Conservation (phyloP, 305 asterid genomes). For the Nicotiana rustica region DNA sequence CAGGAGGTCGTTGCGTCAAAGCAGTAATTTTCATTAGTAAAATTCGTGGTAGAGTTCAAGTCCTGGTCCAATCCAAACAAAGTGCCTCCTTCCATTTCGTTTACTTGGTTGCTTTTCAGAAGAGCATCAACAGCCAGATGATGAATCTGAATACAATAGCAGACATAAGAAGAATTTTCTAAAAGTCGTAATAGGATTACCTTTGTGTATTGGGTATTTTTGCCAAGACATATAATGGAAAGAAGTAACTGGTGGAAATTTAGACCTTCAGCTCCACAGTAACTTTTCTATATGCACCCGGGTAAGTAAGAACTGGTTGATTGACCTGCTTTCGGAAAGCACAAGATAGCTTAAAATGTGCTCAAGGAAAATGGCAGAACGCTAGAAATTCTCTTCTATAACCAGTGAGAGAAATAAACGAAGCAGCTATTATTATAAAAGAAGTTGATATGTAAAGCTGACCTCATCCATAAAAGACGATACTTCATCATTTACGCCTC, state of each 20-base stretch:
- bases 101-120: conserved; percentile 94
- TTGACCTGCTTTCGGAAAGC: conserved; percentile 70
- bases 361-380: conserved; percentile 13
- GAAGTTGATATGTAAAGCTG: conserved; percentile 40
- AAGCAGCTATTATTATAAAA: conserved; percentile 34
- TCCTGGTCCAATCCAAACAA: conserved; percentile 91
- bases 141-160: conserved; percentile 65
- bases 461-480: conserved; percentile 93
- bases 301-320: conserved; percentile 84
- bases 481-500: conserved; percentile 84
- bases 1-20: conserved; percentile 84
- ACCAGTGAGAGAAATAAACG: neutral
- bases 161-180: conserved; percentile 26
- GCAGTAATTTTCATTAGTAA: conserved; percentile 64
- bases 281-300: conserved; percentile 97
- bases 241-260: conserved; percentile 30
- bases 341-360: conserved; percentile 26
- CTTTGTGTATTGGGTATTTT: neutral
- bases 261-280: conserved; percentile 95
- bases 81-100: conserved; percentile 98
- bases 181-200: neutral
- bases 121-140: conserved; percentile 97
- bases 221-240: neutral
- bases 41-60: conserved; percentile 52
- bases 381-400: neutral